These are phyloP conservation scores for Skeletonema tropicum DNA, from an alignment of 108 stramenopile genomes.

Conservation along the genomic window DNA sequence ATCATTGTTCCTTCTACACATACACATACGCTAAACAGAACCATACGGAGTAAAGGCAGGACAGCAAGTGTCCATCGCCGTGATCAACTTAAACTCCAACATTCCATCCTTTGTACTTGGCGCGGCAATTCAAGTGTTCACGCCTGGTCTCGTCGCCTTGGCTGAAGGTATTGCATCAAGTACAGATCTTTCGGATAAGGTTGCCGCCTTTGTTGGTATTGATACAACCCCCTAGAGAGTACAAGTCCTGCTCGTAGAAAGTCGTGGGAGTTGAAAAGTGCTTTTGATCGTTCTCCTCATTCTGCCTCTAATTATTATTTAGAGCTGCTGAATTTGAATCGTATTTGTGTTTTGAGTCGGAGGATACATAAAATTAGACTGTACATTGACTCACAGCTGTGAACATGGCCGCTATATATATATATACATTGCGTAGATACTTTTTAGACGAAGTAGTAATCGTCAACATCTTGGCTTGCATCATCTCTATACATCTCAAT, in stretches of 20 bases:
- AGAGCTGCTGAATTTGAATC: neutral
- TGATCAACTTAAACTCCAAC: constrained; percentile 6
- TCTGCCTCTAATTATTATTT: neutral
- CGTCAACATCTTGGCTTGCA: no score
- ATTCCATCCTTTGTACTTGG: neutral
- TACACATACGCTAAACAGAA: neutral
- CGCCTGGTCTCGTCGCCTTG: neutral
- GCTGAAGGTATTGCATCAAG: neutral
- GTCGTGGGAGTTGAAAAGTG: no score
- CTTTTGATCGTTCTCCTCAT: neutral
- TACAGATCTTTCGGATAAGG: neutral
- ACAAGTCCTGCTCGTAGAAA: no score
- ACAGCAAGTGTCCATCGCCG: constrained; percentile 1
- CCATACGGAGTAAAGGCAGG: constrained; percentile 11
- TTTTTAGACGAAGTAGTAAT: no score
- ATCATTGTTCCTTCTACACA: neutral
- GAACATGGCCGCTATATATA: no score
- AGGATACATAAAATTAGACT: no score
- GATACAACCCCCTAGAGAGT: no score
- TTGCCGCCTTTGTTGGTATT: neutral
- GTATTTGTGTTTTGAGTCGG: no score
- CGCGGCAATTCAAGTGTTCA: neutral
- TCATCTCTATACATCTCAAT: neutral
- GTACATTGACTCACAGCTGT: no score
- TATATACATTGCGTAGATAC: no score